phyloP scores from a whole-genome alignment of 108 stramenopile genomes.

The Licmophora abbreviata region DNA sequence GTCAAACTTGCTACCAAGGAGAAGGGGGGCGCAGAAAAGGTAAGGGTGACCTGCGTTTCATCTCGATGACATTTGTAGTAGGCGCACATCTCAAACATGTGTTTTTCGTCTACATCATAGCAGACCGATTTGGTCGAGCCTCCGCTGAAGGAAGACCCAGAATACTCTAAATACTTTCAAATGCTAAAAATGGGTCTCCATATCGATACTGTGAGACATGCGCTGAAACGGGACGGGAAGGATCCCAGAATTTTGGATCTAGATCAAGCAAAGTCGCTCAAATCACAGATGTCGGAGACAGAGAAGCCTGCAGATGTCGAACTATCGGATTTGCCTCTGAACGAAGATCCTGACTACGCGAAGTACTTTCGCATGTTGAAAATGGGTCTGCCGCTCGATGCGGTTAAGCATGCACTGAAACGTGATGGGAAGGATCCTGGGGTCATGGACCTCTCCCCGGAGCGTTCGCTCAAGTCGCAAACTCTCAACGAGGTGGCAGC shows the following conservation, averaged over 20 bases:
- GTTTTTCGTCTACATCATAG: too few species aligned
- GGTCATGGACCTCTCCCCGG: constrained; percentile 55
- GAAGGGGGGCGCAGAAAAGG: too few species aligned
- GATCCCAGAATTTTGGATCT: constrained; percentile 50
- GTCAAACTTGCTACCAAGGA: too few species aligned
- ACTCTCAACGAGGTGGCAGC: constrained; percentile 5
- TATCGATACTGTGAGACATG: constrained; percentile 61
- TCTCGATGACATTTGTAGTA: too few species aligned
- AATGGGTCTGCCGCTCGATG: constrained; percentile 68
- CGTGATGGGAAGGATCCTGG: constrained; percentile 56
- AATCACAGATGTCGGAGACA: constrained; percentile 3
- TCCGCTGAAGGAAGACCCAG: constrained; percentile 56
- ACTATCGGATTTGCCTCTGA: constrained; percentile 21
- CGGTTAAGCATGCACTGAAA: constrained; percentile 59
- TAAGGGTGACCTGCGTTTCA: too few species aligned
- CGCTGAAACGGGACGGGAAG: constrained; percentile 57
- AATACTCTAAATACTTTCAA: constrained; percentile 76
- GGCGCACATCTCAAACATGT: too few species aligned
- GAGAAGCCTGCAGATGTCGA: constrained; percentile 21
- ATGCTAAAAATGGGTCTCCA: constrained; percentile 71
- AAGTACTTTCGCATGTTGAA: constrained; percentile 78
- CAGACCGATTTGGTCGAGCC: constrained; percentile 11
- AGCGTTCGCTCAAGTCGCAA: constrained; percentile 28
- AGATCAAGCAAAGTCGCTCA: constrained; percentile 22
- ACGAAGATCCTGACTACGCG: constrained; percentile 64